These are phyloP conservation scores for Phyllosticta citrichinensis DNA, from an alignment of 2,329 filamentous ascomycete genomes.

Conservation along the genomic window DNA sequence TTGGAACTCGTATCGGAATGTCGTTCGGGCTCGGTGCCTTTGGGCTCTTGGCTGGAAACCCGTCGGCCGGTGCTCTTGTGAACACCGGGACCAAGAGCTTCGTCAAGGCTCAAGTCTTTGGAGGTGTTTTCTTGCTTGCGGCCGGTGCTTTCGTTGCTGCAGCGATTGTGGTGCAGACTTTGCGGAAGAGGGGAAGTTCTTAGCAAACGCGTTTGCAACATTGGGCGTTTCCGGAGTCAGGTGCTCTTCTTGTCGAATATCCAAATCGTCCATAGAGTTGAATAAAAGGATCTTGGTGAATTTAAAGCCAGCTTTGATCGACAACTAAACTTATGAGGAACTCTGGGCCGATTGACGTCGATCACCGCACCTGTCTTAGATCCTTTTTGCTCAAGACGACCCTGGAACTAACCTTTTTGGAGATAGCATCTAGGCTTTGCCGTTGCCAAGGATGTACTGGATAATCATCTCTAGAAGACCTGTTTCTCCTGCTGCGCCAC, in stretches of 20 bases:
- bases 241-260: not conserved
- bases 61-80: not conserved
- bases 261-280: not conserved
- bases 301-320: not conserved
- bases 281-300: not conserved
- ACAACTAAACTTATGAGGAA: not conserved
- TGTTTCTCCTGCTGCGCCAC: not conserved
- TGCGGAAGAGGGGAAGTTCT: not conserved
- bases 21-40: not conserved
- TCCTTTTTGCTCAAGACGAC: not conserved
- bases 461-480: not conserved
- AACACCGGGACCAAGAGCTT: not conserved
- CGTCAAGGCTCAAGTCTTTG: not conserved
- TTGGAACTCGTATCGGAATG: not conserved
- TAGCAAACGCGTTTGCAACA: not conserved
- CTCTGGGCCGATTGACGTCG: not conserved
- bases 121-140: not conserved
- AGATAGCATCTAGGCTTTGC: not conserved
- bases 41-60: not conserved
- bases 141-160: not conserved
- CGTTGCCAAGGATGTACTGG: not conserved
- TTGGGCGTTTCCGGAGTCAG: not conserved
- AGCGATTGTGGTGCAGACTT: not conserved
- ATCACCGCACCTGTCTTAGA: not conserved
- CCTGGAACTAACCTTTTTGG: not conserved